Base-by-base conservation (phyloP, 2,329 filamentous ascomycete genomes). In the Clonostachys solani region DNA sequence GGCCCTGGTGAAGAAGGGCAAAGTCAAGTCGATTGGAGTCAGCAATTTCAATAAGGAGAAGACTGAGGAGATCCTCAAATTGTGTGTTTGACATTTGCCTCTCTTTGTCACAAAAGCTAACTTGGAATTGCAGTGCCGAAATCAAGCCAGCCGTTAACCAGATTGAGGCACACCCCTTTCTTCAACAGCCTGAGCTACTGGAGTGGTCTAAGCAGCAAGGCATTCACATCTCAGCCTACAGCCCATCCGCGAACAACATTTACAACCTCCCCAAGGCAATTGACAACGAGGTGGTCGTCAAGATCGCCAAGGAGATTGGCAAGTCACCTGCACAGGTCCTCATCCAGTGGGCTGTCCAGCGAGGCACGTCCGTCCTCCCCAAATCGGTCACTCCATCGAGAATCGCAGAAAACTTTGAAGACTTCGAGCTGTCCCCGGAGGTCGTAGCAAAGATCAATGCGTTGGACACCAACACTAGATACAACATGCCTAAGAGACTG, bases 361-460 rank as follows among this genome's bases (percentile, higher is more conserved):
- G 84, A 45, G 83, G 84, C 49, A 86, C 86, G 60, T 75, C 80
- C 37, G 84, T 87, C 37, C 71, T 88, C 50, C 83, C 84, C 56
- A 88, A 88, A 78, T 85, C 81, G 67, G 82, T 81, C 43, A 87
- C 81, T 17, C 81, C 81, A 9, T 74, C 71, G 44, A 75, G 84
- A 40, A 87, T 87, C 56, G 75, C 80, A 62, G 85, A 80, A 69
- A 89, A 90, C 68, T 67, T 74, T 54, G 55, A 71, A 61, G 65
- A 61, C 16, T 62, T 67, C 41, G 62, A 67, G 52, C 50, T 71
- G 7, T 57, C 64, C 4, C 42, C 62, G 33, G 65, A 67, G 33
- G 65, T 61, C 9, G 60, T 69, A 42, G 60, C 67, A 40, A 61
- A 60, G 45, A 62, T 75, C 44, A 61, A 63, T 42, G 57, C 57